Base-by-base conservation (phyloP, 2,329 filamentous ascomycete species). In the Bipolaris bicolor region DNA sequence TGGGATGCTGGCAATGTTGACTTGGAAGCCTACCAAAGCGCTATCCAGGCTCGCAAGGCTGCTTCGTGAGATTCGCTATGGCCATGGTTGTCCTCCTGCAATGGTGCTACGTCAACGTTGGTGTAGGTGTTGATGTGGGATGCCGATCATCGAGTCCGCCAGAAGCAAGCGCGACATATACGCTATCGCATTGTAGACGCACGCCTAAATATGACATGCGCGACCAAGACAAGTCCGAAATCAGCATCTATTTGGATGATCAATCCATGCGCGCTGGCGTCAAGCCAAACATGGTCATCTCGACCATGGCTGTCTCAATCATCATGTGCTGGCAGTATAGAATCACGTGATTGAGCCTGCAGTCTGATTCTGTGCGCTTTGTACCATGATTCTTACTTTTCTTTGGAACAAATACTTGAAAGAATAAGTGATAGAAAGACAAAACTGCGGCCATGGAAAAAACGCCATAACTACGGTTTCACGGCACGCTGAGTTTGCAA, bases 1-100 rank as follows among this genome's bases (percentile, higher is more conserved):
- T 96, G 93, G 88, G 82, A 87, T 37, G 88, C 92, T 11, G 90
- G 90, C 1, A 84, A 88, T 4, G 74, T 97, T 61, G 84, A 90
- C 58, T 69, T 96, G 52, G 82, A 85, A 33, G 82, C 84, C 43
- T 97, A 97, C 72, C 88, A 94, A 75, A 79, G 76, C 44, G 83
- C 84, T 1, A 63, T 75, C 7, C 63, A 67, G 33, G 57, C 60
- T 41, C 61, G 59, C 26, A 57, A 48, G 5, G 24, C 22, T 18
- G 50, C n/a, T 44, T n/a, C 15, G n/a, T 49, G 10, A 54, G 33
- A 29, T 29, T 29, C 26, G 9, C 26, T 7, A 18, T 26, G 15
- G 5, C 9, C 24, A 15, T 48, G 22, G 1, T 10, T 26, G 13
- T 6, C 7, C 10, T 45, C 29, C 16, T 47, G n/a, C 26, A 29